Evolutionary conservation across 164 flowering plant species (phyloP).

Genomic region (Platanus orientalis): DNA sequence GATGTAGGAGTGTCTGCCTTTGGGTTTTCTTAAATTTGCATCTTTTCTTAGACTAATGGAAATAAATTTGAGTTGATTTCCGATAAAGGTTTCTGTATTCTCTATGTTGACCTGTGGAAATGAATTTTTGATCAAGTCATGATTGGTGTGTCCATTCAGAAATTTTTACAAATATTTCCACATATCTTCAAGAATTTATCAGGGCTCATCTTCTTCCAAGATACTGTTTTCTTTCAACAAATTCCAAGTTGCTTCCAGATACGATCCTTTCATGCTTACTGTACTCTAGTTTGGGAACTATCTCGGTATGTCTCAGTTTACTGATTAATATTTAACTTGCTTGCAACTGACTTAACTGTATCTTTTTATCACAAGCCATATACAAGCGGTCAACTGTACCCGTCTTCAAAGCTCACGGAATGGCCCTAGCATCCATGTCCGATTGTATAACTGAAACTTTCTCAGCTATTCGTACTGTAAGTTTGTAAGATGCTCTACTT

Average conservation of each 20-base stretch:
- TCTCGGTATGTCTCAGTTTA: not conserved
- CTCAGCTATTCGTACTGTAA: constrained; percentile 96
- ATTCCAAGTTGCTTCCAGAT: not conserved
- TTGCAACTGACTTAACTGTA: constrained; percentile 17
- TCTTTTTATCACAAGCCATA: constrained; percentile 43
- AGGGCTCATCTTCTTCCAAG: not conserved
- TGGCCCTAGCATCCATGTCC: constrained; percentile 80
- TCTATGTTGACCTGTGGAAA: no score
- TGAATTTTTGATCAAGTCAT: no score
- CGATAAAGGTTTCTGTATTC: no score
- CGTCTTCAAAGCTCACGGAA: constrained; percentile 85
- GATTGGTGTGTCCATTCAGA: not conserved
- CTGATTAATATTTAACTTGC: not conserved
- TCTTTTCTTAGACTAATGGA: no score
- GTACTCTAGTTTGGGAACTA: not conserved
- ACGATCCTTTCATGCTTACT: not conserved
- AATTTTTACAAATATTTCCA: not conserved
- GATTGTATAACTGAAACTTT: constrained; percentile 89
- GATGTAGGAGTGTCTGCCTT: not conserved
- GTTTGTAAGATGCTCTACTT: constrained; percentile 18
- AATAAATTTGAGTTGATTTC: no score
- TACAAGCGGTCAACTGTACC: constrained; percentile 93
- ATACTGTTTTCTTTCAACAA: not conserved
- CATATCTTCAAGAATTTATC: no score
- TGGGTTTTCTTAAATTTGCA: no score